Conservation (phyloP, 2,329 filamentous ascomycete genomes). For the Cladorrhinum sp. region DNA sequence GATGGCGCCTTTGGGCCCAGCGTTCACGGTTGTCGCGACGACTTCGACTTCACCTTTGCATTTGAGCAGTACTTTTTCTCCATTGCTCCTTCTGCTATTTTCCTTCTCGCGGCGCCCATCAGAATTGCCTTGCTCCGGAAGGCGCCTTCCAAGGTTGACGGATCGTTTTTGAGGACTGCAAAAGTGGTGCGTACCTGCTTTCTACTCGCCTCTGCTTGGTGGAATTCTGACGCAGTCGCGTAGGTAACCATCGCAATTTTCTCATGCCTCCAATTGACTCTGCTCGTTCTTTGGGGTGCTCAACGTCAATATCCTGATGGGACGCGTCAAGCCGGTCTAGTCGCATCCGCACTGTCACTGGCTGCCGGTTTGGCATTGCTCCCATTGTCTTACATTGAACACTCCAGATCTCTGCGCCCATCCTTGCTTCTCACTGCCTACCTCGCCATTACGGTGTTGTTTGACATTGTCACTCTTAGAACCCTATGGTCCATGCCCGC, state of each 20-base stretch:
- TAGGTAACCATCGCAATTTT: conserved; percentile 29
- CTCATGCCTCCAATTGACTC: conserved; percentile 33
- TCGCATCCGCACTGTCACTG: conserved; percentile 34
- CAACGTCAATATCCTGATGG: conserved; percentile 17
- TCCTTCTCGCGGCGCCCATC: conserved; percentile 34
- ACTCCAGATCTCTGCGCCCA: conserved; percentile 33
- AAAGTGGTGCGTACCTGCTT: conserved; percentile 29
- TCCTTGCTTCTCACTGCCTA: conserved; percentile 35
- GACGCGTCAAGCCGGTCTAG: conserved; percentile 31
- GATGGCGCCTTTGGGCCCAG: conserved; percentile 44
- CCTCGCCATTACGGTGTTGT: conserved; percentile 33
- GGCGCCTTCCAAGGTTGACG: conserved; percentile 28
- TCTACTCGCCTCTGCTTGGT: background rate
- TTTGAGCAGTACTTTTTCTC: conserved; percentile 40
- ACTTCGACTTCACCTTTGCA: conserved; percentile 51
- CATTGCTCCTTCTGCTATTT: conserved; percentile 30
- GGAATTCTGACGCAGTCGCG: background rate
- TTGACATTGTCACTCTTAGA: conserved; percentile 35
- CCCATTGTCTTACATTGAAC: conserved; percentile 34
- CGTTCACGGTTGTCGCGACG: conserved; percentile 41
- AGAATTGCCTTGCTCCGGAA: conserved; percentile 31
- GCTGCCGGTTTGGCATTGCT: conserved; percentile 33
- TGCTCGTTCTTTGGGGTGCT: conserved; percentile 34
- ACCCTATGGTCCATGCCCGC: conserved; percentile 35
- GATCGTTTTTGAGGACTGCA: conserved; percentile 24